phyloP scores from a whole-genome alignment of 2,329 filamentous ascomycete species.

The Pyricularia grisea region DNA sequence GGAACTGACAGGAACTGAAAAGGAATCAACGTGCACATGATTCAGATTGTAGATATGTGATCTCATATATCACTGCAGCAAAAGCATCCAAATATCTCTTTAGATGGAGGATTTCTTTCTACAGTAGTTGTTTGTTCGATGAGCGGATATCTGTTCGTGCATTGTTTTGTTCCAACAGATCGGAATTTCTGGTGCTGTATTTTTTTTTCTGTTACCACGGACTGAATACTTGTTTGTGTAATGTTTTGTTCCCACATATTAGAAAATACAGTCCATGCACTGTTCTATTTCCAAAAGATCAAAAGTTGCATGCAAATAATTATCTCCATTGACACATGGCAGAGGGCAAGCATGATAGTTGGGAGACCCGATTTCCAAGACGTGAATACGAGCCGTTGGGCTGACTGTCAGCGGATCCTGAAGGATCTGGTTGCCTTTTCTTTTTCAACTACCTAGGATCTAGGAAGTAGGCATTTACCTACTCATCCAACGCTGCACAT shows the following conservation, averaged over 20 bases:
- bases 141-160: background rate
- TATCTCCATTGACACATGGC: background rate
- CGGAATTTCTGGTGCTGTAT: no score
- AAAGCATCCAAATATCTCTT: background rate
- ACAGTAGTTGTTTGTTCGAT: background rate
- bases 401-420: background rate
- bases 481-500: no score
- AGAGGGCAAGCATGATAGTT: background rate
- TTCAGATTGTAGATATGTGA: background rate
- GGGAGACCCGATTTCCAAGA: no score
- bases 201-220: no score
- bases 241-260: no score
- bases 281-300: background rate
- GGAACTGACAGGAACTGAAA: background rate
- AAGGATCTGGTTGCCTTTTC: no score
- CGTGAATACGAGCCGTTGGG: background rate
- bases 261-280: background rate
- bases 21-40: background rate
- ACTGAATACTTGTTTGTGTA: no score
- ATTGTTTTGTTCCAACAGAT: background rate
- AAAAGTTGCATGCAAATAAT: background rate
- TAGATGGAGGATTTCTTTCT: background rate
- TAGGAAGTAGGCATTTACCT: no score
- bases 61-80: background rate
- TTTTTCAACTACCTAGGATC: no score